Conservation (phyloP, 352 stramenopile species). For the Pythium plurisporium region DNA sequence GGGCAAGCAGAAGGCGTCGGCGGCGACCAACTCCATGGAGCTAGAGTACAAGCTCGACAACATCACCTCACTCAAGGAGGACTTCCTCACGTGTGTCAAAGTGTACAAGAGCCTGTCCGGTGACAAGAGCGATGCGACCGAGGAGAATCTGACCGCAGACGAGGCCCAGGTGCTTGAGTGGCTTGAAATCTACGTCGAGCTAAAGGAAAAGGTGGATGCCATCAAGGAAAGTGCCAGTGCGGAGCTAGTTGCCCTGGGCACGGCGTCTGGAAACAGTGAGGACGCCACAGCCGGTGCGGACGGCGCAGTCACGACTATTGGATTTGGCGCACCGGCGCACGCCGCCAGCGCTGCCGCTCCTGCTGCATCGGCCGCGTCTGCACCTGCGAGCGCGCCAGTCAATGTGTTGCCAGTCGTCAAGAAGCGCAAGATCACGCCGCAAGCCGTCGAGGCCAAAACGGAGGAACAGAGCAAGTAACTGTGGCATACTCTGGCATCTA, state of each 20-base stretch:
- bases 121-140: slow-evolving; percentile 18
- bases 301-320: slow-evolving; percentile 55
- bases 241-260: slow-evolving; percentile 14
- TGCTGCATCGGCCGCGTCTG: neutral
- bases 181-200: slow-evolving; percentile 80
- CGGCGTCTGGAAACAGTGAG: neutral
- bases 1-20: slow-evolving; percentile 56
- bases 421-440: slow-evolving; percentile 49
- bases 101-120: slow-evolving; percentile 27
- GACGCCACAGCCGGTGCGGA: slow-evolving; percentile 12
- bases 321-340: slow-evolving; percentile 38
- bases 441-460: slow-evolving; percentile 4
- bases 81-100: slow-evolving; percentile 52
- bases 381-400: slow-evolving; percentile 23
- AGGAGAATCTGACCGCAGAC: slow-evolving; percentile 26
- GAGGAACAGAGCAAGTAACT: slow-evolving; percentile 11
- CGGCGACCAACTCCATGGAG: slow-evolving; percentile 19
- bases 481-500: no score
- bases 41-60: slow-evolving; percentile 48
- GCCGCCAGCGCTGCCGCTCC: slow-evolving; percentile 5
- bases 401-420: slow-evolving; percentile 72
- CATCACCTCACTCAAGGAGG: slow-evolving; percentile 46
- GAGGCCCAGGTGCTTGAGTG: slow-evolving; percentile 69
- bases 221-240: slow-evolving; percentile 50
- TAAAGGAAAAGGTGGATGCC: slow-evolving; percentile 83